phyloP scores from a whole-genome alignment of 768 basidiomycete species.

The Gyrodon lividus region DNA sequence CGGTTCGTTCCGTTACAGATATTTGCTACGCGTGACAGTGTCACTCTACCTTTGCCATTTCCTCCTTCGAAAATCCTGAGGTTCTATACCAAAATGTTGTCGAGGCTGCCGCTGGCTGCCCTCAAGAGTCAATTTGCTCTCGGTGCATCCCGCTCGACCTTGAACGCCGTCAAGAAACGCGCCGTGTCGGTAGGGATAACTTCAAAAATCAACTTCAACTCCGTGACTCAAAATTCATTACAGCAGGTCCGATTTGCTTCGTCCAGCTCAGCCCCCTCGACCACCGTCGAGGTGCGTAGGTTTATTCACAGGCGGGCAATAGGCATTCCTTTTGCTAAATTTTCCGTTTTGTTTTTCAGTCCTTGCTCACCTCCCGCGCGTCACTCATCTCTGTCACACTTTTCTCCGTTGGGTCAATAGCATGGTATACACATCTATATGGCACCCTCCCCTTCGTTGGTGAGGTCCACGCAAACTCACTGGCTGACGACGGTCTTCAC shows the following conservation, averaged over 20 bases:
- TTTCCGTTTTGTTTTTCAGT: slow-evolving; percentile 37
- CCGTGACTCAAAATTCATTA: slow-evolving; percentile 15
- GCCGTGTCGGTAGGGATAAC: slow-evolving; percentile 46
- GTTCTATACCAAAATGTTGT: slow-evolving; percentile 65
- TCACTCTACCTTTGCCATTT: slow-evolving; percentile 36
- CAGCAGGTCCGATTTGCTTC: slow-evolving; percentile 72
- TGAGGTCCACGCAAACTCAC: slow-evolving; percentile 90
- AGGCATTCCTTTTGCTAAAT: not conserved
- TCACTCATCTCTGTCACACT: slow-evolving; percentile 74
- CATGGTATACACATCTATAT: slow-evolving; percentile 96
- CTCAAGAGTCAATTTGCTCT: slow-evolving; percentile 56
- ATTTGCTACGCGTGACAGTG: slow-evolving; percentile 45
- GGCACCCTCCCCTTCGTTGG: slow-evolving; percentile 87
- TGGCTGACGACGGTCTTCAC: slow-evolving; percentile 94
- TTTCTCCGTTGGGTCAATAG: slow-evolving; percentile 83
- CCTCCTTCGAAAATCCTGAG: slow-evolving; percentile 44
- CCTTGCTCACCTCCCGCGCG: slow-evolving; percentile 66
- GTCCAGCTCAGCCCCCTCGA: slow-evolving; percentile 52
- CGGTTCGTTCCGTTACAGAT: slow-evolving; percentile 48
- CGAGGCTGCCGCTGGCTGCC: slow-evolving; percentile 76
- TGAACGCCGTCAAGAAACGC: slow-evolving; percentile 43
- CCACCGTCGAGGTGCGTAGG: slow-evolving; percentile 61
- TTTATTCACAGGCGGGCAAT: not conserved
- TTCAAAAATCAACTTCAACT: slow-evolving; percentile 12
- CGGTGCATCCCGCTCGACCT: slow-evolving; percentile 45